Conservation (phyloP, 2,329 filamentous ascomycete genomes). For the Cytospora paraplurivora region DNA sequence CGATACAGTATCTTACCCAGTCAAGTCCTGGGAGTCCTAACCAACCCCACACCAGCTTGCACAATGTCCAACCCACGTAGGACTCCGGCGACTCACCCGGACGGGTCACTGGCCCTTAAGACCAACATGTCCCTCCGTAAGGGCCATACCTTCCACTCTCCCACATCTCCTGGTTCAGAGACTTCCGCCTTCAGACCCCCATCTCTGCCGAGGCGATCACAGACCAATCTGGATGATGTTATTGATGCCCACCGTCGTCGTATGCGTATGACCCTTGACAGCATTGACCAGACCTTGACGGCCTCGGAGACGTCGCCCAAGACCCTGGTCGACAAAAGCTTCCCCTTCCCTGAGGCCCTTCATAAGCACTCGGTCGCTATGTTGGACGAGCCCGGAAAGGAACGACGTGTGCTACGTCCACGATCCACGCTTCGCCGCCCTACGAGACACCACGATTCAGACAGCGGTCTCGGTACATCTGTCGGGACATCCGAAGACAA, state of each 20-base stretch:
- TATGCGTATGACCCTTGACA: constrained; percentile 65
- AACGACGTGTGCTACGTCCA: constrained; percentile 55
- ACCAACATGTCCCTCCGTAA: constrained; percentile 66
- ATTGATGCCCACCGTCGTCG: constrained; percentile 70
- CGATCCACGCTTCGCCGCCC: constrained; percentile 53
- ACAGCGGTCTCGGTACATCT: constrained; percentile 87
- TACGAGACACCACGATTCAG: constrained; percentile 71
- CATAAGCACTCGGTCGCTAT: constrained; percentile 58
- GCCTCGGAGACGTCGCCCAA: constrained; percentile 39
- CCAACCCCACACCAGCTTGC: constrained; percentile 33
- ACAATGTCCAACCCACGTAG: constrained; percentile 44
- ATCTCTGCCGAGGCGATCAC: constrained; percentile 64
- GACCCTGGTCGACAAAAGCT: constrained; percentile 55
- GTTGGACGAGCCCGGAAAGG: constrained; percentile 45
- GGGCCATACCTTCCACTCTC: constrained; percentile 68
- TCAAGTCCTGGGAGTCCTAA: constrained; percentile 26
- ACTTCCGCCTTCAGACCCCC: constrained; percentile 52
- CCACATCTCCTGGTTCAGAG: constrained; percentile 40
- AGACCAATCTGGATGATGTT: constrained; percentile 71
- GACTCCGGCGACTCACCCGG: constrained; percentile 48
- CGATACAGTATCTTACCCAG: constrained; percentile 23
- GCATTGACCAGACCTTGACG: constrained; percentile 65
- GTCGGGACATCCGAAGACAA: constrained; percentile 64
- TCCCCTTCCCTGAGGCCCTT: constrained; percentile 62
- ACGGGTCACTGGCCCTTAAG: constrained; percentile 50